Evolutionary conservation across 2,329 filamentous ascomycete species (phyloP), one percentile per base, ranked within the genome.

Genomic region (Rhinocladiella similis): DNA sequence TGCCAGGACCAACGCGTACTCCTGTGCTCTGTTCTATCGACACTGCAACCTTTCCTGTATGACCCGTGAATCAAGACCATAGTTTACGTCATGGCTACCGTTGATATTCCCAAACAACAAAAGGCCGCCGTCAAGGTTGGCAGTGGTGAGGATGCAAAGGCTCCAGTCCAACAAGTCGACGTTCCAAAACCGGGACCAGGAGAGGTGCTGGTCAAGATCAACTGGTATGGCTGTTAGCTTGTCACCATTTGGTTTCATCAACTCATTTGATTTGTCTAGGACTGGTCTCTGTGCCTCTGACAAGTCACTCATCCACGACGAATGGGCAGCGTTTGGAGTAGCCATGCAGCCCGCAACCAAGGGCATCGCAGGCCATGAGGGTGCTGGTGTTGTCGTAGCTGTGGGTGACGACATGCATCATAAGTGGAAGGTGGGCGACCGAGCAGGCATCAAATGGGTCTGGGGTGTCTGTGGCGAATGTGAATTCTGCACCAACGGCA

Each of bases 391-490:
- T 46, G 89, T 96, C 29, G 91, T 97, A 27, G 86, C 89, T 49
- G 83, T 82, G 58, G 92, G 92, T 66, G 79, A 87, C 19, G 52
- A 27, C 82, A 95, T 45, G 90, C 93, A 65, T 74, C 81, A 6
- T 88, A 93, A 67, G 76, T 96, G 63, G 77, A 65, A 91, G 71
- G 79, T 96, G 66, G 92, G 92, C 66, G 91, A 96, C 69, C 79
- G 91, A 68, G 93, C 85, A 61, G 92, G 92, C 70, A 83, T 97
- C 75, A 96, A 90, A 64, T 97, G 91, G 91, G 80, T 96, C 69
- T 93, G 96, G 74, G 88, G 90, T 61, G 87, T 88, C 45, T 97
- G 93, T 74, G 80, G 96, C 33, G 73, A 80, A 63, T 97, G 92
- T 77, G 81, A 85, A 66, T 96, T 89, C 81, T 97, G 92, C 78